Conservation (phyloP, 2,329 filamentous ascomycete genomes). For the Curvularia hawaiiensis region DNA sequence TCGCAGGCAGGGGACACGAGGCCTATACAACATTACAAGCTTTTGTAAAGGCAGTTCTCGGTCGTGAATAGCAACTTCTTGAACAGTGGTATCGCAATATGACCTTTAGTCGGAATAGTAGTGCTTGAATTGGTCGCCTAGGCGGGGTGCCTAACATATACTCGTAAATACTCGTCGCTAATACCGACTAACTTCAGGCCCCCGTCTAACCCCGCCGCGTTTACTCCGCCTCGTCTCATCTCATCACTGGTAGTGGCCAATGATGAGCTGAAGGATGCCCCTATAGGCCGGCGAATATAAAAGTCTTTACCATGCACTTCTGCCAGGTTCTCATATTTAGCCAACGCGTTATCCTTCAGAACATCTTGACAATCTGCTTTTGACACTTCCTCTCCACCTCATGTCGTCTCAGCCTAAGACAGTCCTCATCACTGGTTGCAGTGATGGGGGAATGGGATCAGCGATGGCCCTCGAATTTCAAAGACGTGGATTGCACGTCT, state of each 20-base stretch:
- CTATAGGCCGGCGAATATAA: too few species aligned
- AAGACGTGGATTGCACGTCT: not conserved
- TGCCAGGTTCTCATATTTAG: not conserved
- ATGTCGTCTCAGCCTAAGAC: not conserved
- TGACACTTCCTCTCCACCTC: not conserved
- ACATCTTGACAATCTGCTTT: not conserved
- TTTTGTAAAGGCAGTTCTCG: not conserved
- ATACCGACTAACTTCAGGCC: too few species aligned
- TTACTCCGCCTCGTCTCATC: too few species aligned
- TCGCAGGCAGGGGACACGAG: not conserved
- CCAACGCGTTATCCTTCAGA: not conserved
- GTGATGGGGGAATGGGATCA: not conserved
- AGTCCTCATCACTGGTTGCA: not conserved
- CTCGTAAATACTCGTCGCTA: too few species aligned
- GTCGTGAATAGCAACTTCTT: not conserved
- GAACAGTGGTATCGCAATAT: not conserved
- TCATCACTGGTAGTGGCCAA: too few species aligned
- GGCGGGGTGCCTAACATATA: too few species aligned
- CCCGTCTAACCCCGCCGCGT: too few species aligned
- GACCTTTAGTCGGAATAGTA: too few species aligned
- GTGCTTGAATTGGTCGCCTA: too few species aligned
- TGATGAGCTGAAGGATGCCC: too few species aligned
- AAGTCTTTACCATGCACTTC: too few species aligned
- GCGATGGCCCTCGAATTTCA: not conserved
- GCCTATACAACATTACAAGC: not conserved